Percentiles rank a stretch among this genome's conserved stretches.
Evolutionary conservation across 768 basidiomycete species (phyloP).

Genomic region (Hericium alpestre): DNA sequence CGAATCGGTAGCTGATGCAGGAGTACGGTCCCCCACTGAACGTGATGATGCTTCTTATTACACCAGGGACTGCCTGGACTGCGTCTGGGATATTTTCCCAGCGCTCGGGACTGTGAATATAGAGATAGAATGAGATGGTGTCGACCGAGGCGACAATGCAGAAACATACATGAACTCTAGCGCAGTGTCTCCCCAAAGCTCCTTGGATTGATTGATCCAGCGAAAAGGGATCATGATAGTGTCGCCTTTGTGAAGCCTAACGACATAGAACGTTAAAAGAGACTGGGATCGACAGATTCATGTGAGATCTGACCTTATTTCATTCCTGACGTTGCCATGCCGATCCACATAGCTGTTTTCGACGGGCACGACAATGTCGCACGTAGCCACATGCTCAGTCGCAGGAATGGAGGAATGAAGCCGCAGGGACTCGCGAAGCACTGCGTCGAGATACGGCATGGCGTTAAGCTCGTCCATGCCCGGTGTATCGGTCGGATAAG

Average conservation of each 20-base stretch:
- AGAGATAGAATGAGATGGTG: neutral
- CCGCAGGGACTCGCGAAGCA: neutral
- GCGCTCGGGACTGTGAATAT: constrained; percentile 45
- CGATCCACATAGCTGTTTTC: neutral
- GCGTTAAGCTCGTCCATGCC: neutral
- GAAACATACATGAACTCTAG: neutral
- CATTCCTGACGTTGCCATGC: neutral
- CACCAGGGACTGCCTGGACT: constrained; percentile 38
- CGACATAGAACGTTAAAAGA: neutral
- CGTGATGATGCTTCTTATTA: constrained; percentile 48
- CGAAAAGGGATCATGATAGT: neutral
- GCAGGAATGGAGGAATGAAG: neutral
- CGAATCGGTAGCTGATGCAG: constrained; percentile 60
- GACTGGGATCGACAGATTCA: too few species aligned
- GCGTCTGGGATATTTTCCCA: constrained; percentile 42
- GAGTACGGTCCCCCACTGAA: constrained; percentile 57
- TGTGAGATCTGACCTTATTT: neutral
- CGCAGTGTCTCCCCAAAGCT: neutral
- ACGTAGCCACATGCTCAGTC: neutral
- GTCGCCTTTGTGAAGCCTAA: neutral
- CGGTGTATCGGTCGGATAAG: neutral
- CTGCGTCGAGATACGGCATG: neutral
- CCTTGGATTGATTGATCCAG: neutral
- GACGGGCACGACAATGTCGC: neutral
- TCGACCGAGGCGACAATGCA: neutral